These are phyloP conservation scores for Epichloe brachyelytri DNA, from an alignment of 2,329 filamentous ascomycete genomes.

Conservation along the genomic window DNA sequence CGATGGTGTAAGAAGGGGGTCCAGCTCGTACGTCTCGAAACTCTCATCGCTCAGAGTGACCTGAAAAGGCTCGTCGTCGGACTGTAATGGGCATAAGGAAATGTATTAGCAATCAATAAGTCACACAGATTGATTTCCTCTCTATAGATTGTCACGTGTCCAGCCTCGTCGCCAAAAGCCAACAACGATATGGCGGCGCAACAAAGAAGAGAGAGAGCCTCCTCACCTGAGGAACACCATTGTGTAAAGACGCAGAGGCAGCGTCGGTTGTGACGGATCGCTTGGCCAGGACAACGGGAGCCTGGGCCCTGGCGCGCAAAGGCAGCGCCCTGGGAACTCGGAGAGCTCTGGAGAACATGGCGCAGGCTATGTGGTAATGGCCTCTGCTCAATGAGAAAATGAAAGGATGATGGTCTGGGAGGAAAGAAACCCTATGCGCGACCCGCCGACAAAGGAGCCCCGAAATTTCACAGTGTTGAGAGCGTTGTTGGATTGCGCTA, in stretches of 20 bases:
- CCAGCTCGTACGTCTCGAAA: constrained; percentile 98
- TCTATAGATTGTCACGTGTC: background rate
- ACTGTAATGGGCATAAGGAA: constrained; percentile 34
- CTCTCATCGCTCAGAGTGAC: constrained; percentile 93
- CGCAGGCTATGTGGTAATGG: constrained; percentile 15
- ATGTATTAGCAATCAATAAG: constrained; percentile 9
- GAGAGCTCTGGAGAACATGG: constrained; percentile 61
- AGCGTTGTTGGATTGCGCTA: constrained; percentile 28
- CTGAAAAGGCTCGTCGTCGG: constrained; percentile 86
- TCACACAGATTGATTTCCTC: background rate
- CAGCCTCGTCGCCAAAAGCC: background rate
- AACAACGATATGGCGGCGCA: constrained; percentile 8
- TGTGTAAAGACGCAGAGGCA: constrained; percentile 79
- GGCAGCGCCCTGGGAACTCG: constrained; percentile 47
- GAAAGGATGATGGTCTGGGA: constrained; percentile 12
- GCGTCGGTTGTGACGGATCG: constrained; percentile 91
- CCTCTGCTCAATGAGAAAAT: constrained; percentile 19
- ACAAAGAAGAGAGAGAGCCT: background rate
- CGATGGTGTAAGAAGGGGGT: constrained; percentile 88
- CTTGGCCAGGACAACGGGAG: constrained; percentile 35
- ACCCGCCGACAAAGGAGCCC: constrained; percentile 14
- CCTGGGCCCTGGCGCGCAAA: constrained; percentile 36
- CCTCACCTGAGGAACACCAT: constrained; percentile 43
- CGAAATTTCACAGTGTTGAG: constrained; percentile 33
- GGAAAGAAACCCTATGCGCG: constrained; percentile 16